Evolutionary conservation across 2,329 filamentous ascomycete genomes (phyloP), one percentile per base, ranked within the genome.

Genomic region (Intubia oerlemansii): DNA sequence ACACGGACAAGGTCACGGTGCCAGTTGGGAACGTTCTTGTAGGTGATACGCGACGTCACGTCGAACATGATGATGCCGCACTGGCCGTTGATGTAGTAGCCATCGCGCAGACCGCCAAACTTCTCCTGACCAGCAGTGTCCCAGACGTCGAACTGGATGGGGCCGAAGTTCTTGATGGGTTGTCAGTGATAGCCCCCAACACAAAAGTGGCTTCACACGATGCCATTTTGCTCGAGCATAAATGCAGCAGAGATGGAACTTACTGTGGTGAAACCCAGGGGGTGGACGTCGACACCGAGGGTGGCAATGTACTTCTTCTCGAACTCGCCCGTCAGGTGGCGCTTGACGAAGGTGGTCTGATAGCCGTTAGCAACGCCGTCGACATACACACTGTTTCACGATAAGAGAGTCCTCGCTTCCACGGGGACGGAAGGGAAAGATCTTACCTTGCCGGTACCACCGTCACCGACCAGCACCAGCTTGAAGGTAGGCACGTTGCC

Each of bases 11-110:
- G 73, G 51, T 98, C 88, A 65, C 88, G 88, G 62, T 98, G 88
- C 88, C 88, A 98, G 78, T 95, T 95, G 62, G 88, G 88, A 40
- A 98, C 88, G 66, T 98, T 98, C 78, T 98, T 98, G 77, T 98
- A 98, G 56, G 88, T 98, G 56, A 98, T 95, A 52, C 88, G 80
- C 44, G 85, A 93, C 39, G 88, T 95, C 42, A 98, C 85, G 58
- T 98, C 85, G 58, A 98, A 98, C 85, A 98, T 98, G 74, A 98
- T 95, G 66, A 98, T 93, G 63, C 88, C 85, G 59, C 85, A 95
- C 63, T 95, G 85, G 50, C 85, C 85, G 65, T 93, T 93, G 70
- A 98, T 98, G 68, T 98, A 98, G 74, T 98, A 98, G 45, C 85
- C 85, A 59, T 98, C 85, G 64, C 85, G 80, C 49, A 98, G 81